A percentile compares a stretch with the other conserved stretches of the same genome.
phyloP scores from a whole-genome alignment of 306 rosid genomes.

The Abrus pulchellus region DNA sequence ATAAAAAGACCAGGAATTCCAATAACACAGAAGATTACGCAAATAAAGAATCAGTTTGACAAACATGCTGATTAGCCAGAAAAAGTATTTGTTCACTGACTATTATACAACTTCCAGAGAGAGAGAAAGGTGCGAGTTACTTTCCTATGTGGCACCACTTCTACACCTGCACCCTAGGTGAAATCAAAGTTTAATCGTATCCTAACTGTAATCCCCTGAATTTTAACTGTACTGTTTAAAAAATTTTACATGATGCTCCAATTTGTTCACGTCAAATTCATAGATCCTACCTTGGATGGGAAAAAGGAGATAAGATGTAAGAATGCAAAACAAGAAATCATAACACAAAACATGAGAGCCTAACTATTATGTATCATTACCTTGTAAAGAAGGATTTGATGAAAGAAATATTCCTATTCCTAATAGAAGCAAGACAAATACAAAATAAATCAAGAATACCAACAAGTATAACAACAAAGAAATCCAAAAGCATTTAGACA shows the following conservation, averaged over 20 bases:
- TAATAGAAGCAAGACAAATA: too few species aligned
- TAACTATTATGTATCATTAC: too few species aligned
- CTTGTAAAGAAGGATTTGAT: too few species aligned
- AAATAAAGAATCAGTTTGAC: constrained; percentile 2
- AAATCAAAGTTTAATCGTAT: constrained; percentile 9
- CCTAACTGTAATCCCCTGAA: constrained; percentile 2
- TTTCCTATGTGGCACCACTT: neutral
- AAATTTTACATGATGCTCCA: neutral
- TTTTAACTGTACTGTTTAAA: neutral
- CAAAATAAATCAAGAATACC: too few species aligned
- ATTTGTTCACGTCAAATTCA: neutral
- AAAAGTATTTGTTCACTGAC: constrained; percentile 10
- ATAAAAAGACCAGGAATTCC: constrained; percentile 11
- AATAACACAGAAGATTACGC: neutral
- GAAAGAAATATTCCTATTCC: too few species aligned
- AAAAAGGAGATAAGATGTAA: neutral
- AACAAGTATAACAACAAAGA: too few species aligned
- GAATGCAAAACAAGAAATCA: neutral
- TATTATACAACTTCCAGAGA: neutral
- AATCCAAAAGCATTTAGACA: too few species aligned
- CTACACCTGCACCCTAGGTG: constrained; percentile 12
- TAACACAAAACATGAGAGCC: neutral
- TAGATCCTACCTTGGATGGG: constrained; percentile 4
- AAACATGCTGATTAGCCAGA: neutral
- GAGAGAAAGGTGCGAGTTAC: neutral